These are phyloP conservation scores for Dothistroma pini DNA, from an alignment of 2,329 filamentous ascomycete genomes.

Conservation along the genomic window DNA sequence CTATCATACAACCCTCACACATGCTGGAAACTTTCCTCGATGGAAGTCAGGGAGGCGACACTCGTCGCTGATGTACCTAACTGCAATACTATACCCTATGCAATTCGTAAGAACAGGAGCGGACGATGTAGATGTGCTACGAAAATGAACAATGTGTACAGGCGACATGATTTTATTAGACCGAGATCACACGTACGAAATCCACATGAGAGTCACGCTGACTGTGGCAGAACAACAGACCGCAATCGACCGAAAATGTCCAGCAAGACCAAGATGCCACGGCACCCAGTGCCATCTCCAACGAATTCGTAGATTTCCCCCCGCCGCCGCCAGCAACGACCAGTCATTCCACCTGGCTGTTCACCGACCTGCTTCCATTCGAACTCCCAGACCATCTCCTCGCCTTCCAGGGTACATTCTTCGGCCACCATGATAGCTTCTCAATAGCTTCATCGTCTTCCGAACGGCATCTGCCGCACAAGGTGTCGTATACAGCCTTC, in stretches of 20 bases:
- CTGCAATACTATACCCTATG: background rate
- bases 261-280: too few relatives aligned
- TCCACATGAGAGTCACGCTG: too few relatives aligned
- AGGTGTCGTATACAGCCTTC: background rate
- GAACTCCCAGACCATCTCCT: background rate
- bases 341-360: background rate
- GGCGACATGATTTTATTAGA: background rate
- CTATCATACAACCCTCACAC: background rate
- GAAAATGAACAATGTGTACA: background rate
- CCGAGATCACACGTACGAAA: too few relatives aligned
- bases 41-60: background rate
- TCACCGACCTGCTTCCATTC: background rate
- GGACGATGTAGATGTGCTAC: background rate
- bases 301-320: too few relatives aligned
- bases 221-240: too few relatives aligned
- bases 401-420: background rate
- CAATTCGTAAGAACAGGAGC: background rate
- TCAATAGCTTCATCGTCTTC: background rate
- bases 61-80: background rate
- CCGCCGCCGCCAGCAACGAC: background rate
- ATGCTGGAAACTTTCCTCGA: too few relatives aligned
- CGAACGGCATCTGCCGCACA: background rate
- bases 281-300: too few relatives aligned
- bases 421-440: slow-evolving; percentile 5
- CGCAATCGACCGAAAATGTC: too few relatives aligned